Conservation (phyloP, 768 basidiomycete genomes). For the Lentinula sp. region DNA sequence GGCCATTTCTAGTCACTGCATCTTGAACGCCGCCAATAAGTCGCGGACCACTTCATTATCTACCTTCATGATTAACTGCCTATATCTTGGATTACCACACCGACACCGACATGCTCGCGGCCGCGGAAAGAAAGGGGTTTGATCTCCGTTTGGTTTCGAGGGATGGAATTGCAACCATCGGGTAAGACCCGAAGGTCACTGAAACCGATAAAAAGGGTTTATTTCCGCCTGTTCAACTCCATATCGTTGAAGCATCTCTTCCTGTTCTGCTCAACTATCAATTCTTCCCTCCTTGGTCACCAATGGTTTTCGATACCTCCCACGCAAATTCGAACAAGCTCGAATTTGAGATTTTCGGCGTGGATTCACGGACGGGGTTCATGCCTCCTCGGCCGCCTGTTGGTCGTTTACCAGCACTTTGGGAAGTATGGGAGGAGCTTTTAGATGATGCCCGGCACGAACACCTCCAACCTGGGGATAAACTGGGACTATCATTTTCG, state of each 20-base stretch:
- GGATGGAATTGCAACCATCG: not conserved
- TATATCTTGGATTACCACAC: not conserved
- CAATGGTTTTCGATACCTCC: not conserved
- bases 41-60: no score
- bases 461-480: constrained; percentile 57
- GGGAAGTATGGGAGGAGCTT: constrained; percentile 54
- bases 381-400: constrained; percentile 80
- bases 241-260: no score
- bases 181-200: not conserved
- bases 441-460: constrained; percentile 45
- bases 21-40: no score
- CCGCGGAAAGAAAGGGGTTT: not conserved
- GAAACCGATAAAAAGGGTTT: not conserved
- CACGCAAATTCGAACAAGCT: constrained; percentile 37
- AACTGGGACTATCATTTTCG: constrained; percentile 45
- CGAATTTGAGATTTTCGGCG: constrained; percentile 84
- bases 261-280: not conserved
- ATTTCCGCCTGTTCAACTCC: no score
- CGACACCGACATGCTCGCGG: not conserved
- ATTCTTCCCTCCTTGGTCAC: not conserved
- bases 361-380: constrained; percentile 87
- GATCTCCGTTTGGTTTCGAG: not conserved
- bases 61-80: no score
- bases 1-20: no score
- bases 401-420: constrained; percentile 49